Conservation (phyloP, 352 stramenopile genomes). For the Phytopythium oedochilum region DNA sequence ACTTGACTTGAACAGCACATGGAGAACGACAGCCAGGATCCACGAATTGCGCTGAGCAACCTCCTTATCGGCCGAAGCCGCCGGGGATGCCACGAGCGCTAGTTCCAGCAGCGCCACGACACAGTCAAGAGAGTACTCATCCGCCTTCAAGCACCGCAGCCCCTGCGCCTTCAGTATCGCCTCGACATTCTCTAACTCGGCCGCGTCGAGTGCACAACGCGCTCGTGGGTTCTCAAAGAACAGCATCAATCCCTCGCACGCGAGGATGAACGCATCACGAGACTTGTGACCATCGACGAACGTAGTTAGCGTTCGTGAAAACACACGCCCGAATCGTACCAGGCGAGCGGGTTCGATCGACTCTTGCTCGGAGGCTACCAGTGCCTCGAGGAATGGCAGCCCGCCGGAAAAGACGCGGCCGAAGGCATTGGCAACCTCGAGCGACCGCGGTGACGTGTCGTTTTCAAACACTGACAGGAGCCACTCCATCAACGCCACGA, state of each 20-base stretch:
- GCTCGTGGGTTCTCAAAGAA: slow-evolving; percentile 30
- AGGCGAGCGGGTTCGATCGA: not conserved
- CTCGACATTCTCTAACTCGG: slow-evolving; percentile 15
- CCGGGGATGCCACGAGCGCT: slow-evolving; percentile 11
- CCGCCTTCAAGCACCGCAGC: slow-evolving; percentile 29
- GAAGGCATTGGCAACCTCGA: slow-evolving; percentile 28
- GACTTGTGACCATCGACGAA: slow-evolving; percentile 38
- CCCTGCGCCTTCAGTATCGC: slow-evolving; percentile 24
- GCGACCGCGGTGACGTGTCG: slow-evolving; percentile 5
- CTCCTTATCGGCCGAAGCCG: slow-evolving; percentile 2
- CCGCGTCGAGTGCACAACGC: slow-evolving; percentile 8
- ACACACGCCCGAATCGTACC: slow-evolving; percentile 20
- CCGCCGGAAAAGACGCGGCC: slow-evolving; percentile 27
- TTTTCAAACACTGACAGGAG: slow-evolving; percentile 35
- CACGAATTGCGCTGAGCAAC: slow-evolving; percentile 23
- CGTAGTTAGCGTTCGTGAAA: slow-evolving; percentile 23
- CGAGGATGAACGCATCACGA: slow-evolving; percentile 30
- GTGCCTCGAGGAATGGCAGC: slow-evolving; percentile 49
- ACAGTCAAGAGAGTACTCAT: slow-evolving; percentile 48
- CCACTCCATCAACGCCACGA: slow-evolving; percentile 35
- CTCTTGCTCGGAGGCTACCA: slow-evolving; percentile 24
- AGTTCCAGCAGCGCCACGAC: slow-evolving; percentile 50
- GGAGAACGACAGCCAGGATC: slow-evolving; percentile 42
- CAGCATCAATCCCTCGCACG: slow-evolving; percentile 38
- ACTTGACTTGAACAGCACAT: slow-evolving; percentile 32